These are phyloP conservation scores for Setaria italica DNA, from an alignment of 202 grass and related monocot species.

Conservation along the genomic window DNA sequence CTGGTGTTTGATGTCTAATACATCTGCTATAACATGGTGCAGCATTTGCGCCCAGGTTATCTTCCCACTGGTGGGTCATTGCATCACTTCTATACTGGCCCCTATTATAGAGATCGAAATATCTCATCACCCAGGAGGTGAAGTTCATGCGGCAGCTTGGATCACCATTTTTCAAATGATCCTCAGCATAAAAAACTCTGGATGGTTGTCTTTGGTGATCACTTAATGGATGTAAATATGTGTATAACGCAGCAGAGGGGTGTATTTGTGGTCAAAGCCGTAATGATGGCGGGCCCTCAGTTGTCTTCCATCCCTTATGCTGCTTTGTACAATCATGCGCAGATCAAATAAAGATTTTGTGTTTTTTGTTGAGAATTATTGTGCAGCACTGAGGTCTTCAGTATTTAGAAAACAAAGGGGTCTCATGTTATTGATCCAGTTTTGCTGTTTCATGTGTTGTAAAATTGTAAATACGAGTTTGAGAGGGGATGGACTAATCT, in stretches of 20 bases:
- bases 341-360: slow-evolving; percentile 41
- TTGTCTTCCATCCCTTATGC: slow-evolving; percentile 9
- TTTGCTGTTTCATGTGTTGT: background rate
- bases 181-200: background rate
- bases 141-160: slow-evolving; percentile 32
- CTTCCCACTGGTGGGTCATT: slow-evolving; percentile 10
- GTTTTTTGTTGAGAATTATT: slow-evolving; percentile 25
- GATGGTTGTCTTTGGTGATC: slow-evolving; percentile 22
- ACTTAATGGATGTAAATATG: slow-evolving; percentile 45
- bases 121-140: background rate
- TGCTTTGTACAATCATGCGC: slow-evolving; percentile 36
- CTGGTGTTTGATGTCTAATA: slow-evolving; percentile 5
- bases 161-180: slow-evolving; percentile 39
- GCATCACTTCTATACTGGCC: slow-evolving; percentile 32
- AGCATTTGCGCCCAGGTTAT: slow-evolving; percentile 10
- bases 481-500: background rate
- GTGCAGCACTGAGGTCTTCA: background rate
- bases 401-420: slow-evolving; percentile 11
- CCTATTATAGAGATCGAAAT: slow-evolving; percentile 27
- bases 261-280: slow-evolving; percentile 40
- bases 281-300: slow-evolving; percentile 39
- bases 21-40: slow-evolving; percentile 33
- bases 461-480: slow-evolving; percentile 1
- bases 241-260: slow-evolving; percentile 42
- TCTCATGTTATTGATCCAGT: background rate